Percentiles rank a stretch among this genome's conserved stretches.
Evolutionary conservation across 2,329 filamentous ascomycete species (phyloP).

Genomic region (Dactylellina cionopaga): DNA sequence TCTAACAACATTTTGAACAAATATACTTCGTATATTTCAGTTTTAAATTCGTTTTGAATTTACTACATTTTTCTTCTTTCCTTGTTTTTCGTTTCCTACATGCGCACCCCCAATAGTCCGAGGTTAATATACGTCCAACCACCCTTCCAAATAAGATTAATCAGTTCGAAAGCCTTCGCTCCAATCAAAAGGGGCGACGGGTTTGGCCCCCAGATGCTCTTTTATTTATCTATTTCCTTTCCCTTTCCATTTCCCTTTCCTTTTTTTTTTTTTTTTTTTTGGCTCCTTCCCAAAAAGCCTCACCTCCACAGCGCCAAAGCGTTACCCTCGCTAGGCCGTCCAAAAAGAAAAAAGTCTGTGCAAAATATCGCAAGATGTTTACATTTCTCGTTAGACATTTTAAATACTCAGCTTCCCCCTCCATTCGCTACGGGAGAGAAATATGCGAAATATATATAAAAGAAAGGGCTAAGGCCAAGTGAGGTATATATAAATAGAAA

Average conservation of each 20-base stretch:
- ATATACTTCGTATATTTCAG: too few species aligned
- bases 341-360: neutral
- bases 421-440: too few species aligned
- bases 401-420: too few species aligned
- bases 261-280: neutral
- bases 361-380: slow-evolving; percentile 13
- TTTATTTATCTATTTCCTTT: too few species aligned
- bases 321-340: neutral
- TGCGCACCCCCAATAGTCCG: slow-evolving; percentile 26
- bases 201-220: neutral
- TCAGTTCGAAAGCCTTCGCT: slow-evolving; percentile 20
- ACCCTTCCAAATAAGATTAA: neutral
- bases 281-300: slow-evolving; percentile 51
- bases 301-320: neutral
- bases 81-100: slow-evolving; percentile 12
- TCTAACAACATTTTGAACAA: too few species aligned
- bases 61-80: slow-evolving; percentile 6
- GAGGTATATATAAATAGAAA: neutral
- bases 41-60: slow-evolving; percentile 49
- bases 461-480: neutral
- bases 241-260: too few species aligned
- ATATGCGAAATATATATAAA: too few species aligned
- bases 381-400: slow-evolving; percentile 16
- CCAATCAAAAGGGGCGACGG: slow-evolving; percentile 41
- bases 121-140: slow-evolving; percentile 28